Evolutionary conservation across 768 basidiomycete genomes (phyloP).

Genomic region (Ramaria sp.): DNA sequence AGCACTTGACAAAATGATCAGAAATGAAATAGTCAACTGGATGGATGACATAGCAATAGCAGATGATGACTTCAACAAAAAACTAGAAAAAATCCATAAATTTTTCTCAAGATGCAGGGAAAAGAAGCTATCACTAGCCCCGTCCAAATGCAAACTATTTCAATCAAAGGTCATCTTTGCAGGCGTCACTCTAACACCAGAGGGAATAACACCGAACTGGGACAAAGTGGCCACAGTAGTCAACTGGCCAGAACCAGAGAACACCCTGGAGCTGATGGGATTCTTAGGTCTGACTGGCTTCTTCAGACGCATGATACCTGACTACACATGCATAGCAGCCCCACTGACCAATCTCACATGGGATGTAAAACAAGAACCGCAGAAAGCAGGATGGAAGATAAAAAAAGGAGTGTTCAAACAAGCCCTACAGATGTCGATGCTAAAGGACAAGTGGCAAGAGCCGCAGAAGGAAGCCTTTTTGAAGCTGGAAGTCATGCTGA

Average conservation of each 20-base stretch:
- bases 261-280: no score
- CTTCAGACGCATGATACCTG: constrained; percentile 24
- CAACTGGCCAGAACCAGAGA: constrained; percentile 19
- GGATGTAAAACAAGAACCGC: constrained; percentile 12
- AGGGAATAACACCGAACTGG: constrained; percentile 26
- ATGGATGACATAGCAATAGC: constrained; percentile 24
- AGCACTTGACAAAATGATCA: constrained; percentile 10
- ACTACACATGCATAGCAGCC: constrained; percentile 23
- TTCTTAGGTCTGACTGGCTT: constrained; percentile 28
- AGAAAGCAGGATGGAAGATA: constrained; percentile 5
- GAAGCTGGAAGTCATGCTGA: constrained; percentile 21
- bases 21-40: constrained; percentile 7
- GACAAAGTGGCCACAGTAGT: constrained; percentile 29
- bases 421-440: constrained; percentile 14
- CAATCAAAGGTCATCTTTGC: constrained; percentile 27
- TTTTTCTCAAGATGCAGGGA: constrained; percentile 21
- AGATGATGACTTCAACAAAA: no score
- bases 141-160: constrained; percentile 26
- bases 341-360: constrained; percentile 23
- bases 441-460: constrained; percentile 13
- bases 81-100: constrained; percentile 15
- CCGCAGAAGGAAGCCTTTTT: constrained; percentile 18
- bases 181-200: constrained; percentile 21
- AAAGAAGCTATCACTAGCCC: constrained; percentile 25
- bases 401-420: constrained; percentile 17